A percentile compares a stretch with the other conserved stretches of the same genome.
Conservation (phyloP, 1,284 basidiomycete species). For the Jaminaea rosea region DNA sequence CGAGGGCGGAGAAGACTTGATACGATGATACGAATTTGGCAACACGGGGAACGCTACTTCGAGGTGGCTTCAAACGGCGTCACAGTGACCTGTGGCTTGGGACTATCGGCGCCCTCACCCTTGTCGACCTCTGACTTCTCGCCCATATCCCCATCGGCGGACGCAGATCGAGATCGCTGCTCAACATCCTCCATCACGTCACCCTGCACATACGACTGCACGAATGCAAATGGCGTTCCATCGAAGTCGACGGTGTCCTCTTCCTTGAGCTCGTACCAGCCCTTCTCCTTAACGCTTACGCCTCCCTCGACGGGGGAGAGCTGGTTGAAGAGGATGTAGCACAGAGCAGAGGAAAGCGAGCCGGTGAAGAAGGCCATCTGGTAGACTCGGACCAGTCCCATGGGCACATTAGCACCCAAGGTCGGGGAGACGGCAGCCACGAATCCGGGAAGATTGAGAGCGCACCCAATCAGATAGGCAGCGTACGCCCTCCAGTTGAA, state of each 20-base stretch:
- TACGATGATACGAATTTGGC: no score
- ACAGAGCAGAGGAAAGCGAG: background rate
- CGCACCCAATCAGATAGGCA: conserved; percentile 65
- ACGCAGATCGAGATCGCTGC: no score
- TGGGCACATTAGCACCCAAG: conserved; percentile 46
- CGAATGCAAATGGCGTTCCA: background rate
- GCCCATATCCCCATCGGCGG: no score
- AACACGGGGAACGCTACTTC: no score
- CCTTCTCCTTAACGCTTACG: background rate
- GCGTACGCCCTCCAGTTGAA: conserved; percentile 59
- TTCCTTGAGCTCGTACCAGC: background rate
- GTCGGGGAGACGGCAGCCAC: conserved; percentile 47
- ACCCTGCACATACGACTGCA: no score
- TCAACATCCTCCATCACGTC: no score
- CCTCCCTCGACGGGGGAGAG: background rate
- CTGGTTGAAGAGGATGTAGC: background rate
- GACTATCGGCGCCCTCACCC: no score
- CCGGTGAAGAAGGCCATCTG: background rate
- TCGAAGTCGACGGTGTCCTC: background rate
- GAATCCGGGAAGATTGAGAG: conserved; percentile 71
- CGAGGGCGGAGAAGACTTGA: no score
- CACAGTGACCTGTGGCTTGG: no score
- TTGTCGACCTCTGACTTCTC: no score
- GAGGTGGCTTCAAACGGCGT: no score
- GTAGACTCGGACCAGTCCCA: conserved; percentile 2